Evolutionary conservation across 139 green algal species (phyloP).

Genomic region (Chlorella sp.): DNA sequence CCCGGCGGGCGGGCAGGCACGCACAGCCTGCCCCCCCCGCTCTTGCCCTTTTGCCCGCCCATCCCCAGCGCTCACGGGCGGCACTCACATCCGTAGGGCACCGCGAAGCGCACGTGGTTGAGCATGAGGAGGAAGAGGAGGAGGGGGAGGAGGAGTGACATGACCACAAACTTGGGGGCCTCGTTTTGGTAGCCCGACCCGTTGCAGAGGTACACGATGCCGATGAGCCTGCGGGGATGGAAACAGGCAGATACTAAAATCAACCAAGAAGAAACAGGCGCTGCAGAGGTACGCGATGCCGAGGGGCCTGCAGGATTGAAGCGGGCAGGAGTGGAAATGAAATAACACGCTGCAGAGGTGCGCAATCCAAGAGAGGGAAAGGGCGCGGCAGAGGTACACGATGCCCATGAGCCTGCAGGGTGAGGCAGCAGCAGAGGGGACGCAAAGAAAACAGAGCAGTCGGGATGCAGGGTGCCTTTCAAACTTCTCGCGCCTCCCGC

Average conservation of each 20-base stretch:
- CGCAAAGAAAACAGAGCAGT: no score
- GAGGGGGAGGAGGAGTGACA: conserved; percentile 12
- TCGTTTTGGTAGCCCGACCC: conserved; percentile 21
- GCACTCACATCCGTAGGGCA: conserved; percentile 11
- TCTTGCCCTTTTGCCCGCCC: not conserved
- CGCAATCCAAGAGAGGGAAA: no score
- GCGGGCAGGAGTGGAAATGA: not conserved
- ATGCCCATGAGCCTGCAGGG: no score
- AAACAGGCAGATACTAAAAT: no score
- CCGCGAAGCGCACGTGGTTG: conserved; percentile 22
- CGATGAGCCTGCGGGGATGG: not conserved
- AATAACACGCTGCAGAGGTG: not conserved
- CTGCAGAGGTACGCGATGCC: no score
- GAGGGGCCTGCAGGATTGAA: no score
- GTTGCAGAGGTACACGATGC: not conserved
- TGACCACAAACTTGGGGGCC: conserved; percentile 36
- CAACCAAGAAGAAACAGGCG: not conserved
- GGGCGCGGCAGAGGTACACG: no score
- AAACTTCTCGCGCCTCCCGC: no score
- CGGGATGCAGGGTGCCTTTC: no score
- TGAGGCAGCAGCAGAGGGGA: no score
- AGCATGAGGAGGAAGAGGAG: conserved; percentile 20
- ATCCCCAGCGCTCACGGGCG: not conserved
- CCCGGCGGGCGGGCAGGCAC: no score
- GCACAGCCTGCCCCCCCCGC: not conserved